Conservation (phyloP, 2,329 filamentous ascomycete genomes). For the Fusarium nodosum region DNA sequence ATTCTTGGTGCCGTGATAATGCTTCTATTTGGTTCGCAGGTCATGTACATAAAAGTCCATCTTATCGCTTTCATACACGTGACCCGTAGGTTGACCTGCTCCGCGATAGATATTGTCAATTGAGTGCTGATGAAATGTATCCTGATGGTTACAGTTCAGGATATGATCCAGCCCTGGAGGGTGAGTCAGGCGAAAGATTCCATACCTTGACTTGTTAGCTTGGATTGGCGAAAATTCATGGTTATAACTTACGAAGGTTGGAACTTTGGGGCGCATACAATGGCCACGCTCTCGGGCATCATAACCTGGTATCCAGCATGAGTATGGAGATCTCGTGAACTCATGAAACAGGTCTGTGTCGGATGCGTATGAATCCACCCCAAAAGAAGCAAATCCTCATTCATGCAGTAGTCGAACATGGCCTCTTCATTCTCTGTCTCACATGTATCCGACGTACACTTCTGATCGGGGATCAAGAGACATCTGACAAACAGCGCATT, state of each 20-base stretch:
- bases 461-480: slow-evolving; percentile 91
- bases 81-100: slow-evolving; percentile 74
- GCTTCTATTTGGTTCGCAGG: slow-evolving; percentile 56
- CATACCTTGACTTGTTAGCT: slow-evolving; percentile 72
- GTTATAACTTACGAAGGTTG: slow-evolving; percentile 73
- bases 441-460: slow-evolving; percentile 90
- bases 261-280: slow-evolving; percentile 91
- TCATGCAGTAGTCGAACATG: slow-evolving; percentile 90
- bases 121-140: slow-evolving; percentile 84
- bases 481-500: slow-evolving; percentile 93
- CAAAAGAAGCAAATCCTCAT: slow-evolving; percentile 84
- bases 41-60: slow-evolving; percentile 73
- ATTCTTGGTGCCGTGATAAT: background rate
- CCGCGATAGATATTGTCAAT: slow-evolving; percentile 82
- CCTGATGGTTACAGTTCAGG: slow-evolving; percentile 79
- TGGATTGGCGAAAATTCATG: background rate
- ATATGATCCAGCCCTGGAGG: slow-evolving; percentile 92
- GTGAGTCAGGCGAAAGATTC: slow-evolving; percentile 92
- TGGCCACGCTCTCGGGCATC: slow-evolving; percentile 95
- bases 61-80: slow-evolving; percentile 77
- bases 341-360: slow-evolving; percentile 98
- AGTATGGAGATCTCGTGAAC: slow-evolving; percentile 91
- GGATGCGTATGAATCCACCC: slow-evolving; percentile 99
- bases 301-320: slow-evolving; percentile 96
- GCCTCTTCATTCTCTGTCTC: slow-evolving; percentile 90